Evolutionary conservation across 768 basidiomycete genomes (phyloP), one percentile per base, ranked within the genome.

Genomic region (Tremella mesenterica): DNA sequence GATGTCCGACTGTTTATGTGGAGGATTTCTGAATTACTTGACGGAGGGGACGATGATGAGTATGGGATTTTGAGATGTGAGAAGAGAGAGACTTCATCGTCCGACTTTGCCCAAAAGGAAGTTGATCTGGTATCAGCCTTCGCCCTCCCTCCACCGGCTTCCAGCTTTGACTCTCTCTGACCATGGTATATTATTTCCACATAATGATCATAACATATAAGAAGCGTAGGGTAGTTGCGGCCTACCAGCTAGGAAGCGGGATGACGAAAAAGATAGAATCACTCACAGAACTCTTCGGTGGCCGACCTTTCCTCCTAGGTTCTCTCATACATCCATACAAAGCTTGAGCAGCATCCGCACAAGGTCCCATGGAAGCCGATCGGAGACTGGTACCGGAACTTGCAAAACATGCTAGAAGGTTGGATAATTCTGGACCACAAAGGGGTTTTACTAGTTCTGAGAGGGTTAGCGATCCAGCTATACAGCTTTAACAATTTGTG

Each of bases 341-440:
- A 26, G 63, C 55, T 46, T 73, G 67, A 14, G 72, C 62, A 10
- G 63, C 55, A 5, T 54, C 57, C 3, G 66, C 59, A 48, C 72
- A 73, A n/a, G 54, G 50, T n/a, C 52, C 52, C 9, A 56, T 61
- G 29, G 63, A 56, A 63, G 39, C 9, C 70, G 39, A 48, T 71
- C 72, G 4, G 13, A 48, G 7, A 16, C 26, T 16, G 26, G 34
- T 23, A 4, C 67, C 69, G 3, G 61, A 61, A 6, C 66, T 61
- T 2, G 71, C 71, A 58, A 73, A 71, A 53, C 72, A 73, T 30
- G 65, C 66, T 8, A 73, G 55, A 23, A 73, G 65, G 26, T 66
- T 52, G 25, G 63, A 56, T n/a, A 73, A 55, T 53, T 66, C 68
- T n/a, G 63, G 49, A 16, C 60, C 60, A 53, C 72, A 73, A 9